phyloP scores from a whole-genome alignment of 768 basidiomycete species.

The Sporobolomyces phaffii region DNA sequence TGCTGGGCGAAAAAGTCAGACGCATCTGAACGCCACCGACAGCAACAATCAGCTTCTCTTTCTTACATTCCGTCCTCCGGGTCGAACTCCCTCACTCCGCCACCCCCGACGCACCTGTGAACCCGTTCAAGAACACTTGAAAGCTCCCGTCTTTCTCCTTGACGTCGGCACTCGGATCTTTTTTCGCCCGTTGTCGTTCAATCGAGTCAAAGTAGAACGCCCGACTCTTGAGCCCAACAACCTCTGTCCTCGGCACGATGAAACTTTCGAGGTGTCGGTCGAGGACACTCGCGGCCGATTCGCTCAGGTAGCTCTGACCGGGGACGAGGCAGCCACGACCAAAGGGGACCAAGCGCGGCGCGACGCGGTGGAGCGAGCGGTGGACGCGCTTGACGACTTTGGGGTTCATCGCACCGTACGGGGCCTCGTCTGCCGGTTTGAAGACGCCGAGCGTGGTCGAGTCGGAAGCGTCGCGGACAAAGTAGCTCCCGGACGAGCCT shows the following conservation, averaged over 20 bases:
- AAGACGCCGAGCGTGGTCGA: constrained; percentile 58
- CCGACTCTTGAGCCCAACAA: constrained; percentile 76
- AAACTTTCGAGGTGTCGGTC: constrained; percentile 66
- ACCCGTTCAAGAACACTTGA: constrained; percentile 82
- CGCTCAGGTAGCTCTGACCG: constrained; percentile 80
- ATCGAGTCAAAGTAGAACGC: constrained; percentile 93
- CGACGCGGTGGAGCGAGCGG: constrained; percentile 42
- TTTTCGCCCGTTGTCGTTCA: constrained; percentile 54
- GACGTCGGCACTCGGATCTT: constrained; percentile 45
- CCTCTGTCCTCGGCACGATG: constrained; percentile 78
- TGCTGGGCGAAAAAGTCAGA: constrained; percentile 78
- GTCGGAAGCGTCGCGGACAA: constrained; percentile 59
- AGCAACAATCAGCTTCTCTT: too few species aligned
- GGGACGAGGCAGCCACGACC: constrained; percentile 79
- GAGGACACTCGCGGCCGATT: constrained; percentile 78
- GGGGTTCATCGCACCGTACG: constrained; percentile 79
- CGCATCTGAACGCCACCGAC: constrained; percentile 56
- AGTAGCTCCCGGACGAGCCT: constrained; percentile 85
- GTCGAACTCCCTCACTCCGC: too few species aligned
- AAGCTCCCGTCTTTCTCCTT: constrained; percentile 86
- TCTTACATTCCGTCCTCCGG: too few species aligned
- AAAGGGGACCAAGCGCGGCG: constrained; percentile 56
- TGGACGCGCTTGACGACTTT: constrained; percentile 52
- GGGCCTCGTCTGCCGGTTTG: constrained; percentile 66
- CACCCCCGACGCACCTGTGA: constrained; percentile 59